Evolutionary conservation across 2,329 filamentous ascomycete species (phyloP), one percentile per base, ranked within the genome.

Genomic region (Byssoonygena ceratinophila): DNA sequence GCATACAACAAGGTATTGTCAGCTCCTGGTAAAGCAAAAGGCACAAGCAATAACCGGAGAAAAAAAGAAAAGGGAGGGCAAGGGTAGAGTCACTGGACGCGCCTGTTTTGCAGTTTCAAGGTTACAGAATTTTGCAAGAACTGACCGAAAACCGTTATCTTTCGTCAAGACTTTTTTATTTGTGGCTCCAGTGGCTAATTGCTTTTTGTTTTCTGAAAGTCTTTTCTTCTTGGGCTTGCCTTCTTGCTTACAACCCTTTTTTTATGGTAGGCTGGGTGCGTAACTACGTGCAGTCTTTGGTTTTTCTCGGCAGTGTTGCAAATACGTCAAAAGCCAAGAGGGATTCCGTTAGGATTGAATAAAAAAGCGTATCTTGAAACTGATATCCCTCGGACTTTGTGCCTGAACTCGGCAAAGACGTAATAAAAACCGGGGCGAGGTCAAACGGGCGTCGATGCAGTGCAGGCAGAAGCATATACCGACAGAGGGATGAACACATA

Each of bases 381-480:
- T 41, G 11, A 37, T 22, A 40, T 31, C 16, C 44, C 36, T 52
- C 22, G 41, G 40, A 47, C 23, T 41, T 46, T 41, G 32, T 41
- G 50, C 50, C 50, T 47, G 50, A 52, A 25, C 34, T 51, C 40
- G 20, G 27, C 18, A 44, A 51, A 36, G 43, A 40, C 50, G 50
- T 52, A 46, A 47, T 47, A 32, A 46, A 52, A 52, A 52, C 43
- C 27, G 43, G 43, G 44, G 43, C 50, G 50, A 47, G 44, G 29
- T 41, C 23, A 46, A 27, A 47, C 50, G 50, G 50, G 50, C 50
- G 50, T 47, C 50, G 45, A 52, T 47, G 50, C 50, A 52, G 50
- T 12, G 48, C 39, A 51, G 39, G 29, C 34, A 31, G 39, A 14
- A 47, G 50, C 50, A 46, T 31, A 46, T 31, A 52, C 44, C 50